Base-by-base conservation (phyloP, 2,329 filamentous ascomycete genomes). In the Bipolaris gigantea region DNA sequence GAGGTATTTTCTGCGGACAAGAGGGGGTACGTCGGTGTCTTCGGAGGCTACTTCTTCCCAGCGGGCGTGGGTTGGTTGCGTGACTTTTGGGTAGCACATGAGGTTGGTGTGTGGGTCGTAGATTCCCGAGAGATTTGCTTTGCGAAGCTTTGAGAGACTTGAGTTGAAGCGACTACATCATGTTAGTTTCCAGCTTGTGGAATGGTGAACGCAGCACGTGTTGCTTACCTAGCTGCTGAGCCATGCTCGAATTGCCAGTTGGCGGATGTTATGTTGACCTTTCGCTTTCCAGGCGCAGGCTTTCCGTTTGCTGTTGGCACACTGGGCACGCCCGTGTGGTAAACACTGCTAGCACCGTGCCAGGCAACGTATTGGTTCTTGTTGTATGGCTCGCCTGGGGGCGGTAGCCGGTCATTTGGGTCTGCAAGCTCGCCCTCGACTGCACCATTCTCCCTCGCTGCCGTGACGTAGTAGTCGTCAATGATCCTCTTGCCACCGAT, bases 231-330 rank as follows among this genome's bases (percentile, higher is more conserved):
- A 51, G 93, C 91, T 73, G 93, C 91, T 46, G 89, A 85, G 25
- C 92, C 92, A 76, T 99, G 94, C 77, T 97, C 92, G 53, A 94
- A 81, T 83, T 96, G 94, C 94, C 94, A 99, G 73, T 97, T 99
- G 53, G 88, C 86, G 65, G 95, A 90, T 48, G 92, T 97, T 55
- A 97, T 88, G 55, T 92, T 89, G 35, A 96, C 89, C 65, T 89
- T 89, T 62, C 89, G 84, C 79, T 95, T 96, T 59, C 84, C 83
- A 62, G 92, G 89, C 7, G 85, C 75, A 32, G 79, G 81, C 75
- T 95, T 96, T 53, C 89, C 89, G 56, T 81, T 86, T 30, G 85
- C 86, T 53, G 88, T 80, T 2, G 91, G 90, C n/a, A 90, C 85
- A 19, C 88, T 86, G 1, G 91, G 90, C 1, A 83, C 84, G 52